Evolutionary conservation across 345 rosid genomes (phyloP).

Genomic region (Aegle marmelos): DNA sequence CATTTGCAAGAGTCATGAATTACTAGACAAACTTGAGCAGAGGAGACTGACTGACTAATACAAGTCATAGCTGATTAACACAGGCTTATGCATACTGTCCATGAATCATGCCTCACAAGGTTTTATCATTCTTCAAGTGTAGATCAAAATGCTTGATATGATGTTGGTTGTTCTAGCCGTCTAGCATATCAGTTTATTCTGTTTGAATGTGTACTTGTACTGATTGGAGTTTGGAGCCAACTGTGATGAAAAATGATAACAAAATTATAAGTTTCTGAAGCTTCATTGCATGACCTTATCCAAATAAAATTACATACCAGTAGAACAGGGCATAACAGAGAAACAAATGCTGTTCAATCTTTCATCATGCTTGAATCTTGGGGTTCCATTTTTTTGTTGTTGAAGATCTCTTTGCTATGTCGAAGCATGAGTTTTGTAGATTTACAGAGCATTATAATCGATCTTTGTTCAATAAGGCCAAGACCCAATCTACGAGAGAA

Average conservation of each 20-base stretch:
- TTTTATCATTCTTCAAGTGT: background rate
- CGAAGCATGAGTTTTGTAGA: too few relatives aligned
- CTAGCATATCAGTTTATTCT: background rate
- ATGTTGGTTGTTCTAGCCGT: background rate
- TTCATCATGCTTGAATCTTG: too few relatives aligned
- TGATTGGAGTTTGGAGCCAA: background rate
- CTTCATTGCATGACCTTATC: background rate
- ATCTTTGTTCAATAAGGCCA: too few relatives aligned
- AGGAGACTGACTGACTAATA: background rate
- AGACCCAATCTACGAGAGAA: too few relatives aligned
- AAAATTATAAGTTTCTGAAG: background rate
- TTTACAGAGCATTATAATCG: too few relatives aligned
- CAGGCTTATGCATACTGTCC: background rate
- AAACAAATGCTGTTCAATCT: too few relatives aligned
- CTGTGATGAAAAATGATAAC: background rate
- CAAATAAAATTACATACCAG: too few relatives aligned
- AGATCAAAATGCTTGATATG: background rate
- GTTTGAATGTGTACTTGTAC: background rate
- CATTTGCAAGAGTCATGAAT: constrained; percentile 29
- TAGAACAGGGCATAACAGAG: too few relatives aligned
- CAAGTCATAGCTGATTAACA: background rate
- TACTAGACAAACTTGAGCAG: constrained; percentile 27
- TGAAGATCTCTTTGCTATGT: too few relatives aligned
- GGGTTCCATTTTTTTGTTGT: too few relatives aligned
- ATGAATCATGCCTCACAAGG: background rate